Percentiles rank a stretch among this genome's conserved stretches.
Conservation (phyloP, 352 stramenopile species). For the Phytophthora pinifolia region DNA sequence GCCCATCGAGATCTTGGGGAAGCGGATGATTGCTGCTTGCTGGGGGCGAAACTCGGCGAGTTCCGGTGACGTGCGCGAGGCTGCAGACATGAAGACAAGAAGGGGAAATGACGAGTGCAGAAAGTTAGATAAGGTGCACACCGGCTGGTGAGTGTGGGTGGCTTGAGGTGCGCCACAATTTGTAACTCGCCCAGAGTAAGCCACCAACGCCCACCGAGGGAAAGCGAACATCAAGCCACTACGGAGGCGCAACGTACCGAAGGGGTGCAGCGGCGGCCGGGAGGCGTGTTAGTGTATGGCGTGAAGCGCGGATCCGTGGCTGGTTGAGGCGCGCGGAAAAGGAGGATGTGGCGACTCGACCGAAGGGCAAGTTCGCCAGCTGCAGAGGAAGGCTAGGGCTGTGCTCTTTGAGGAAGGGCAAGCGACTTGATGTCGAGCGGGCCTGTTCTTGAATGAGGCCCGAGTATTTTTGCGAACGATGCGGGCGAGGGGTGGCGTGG, state of each 20-base stretch:
- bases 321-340: conserved; percentile 9
- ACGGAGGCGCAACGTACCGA: conserved; percentile 16
- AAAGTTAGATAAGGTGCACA: neutral
- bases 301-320: conserved; percentile 1
- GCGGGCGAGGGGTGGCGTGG: conserved; percentile 8
- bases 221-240: no score
- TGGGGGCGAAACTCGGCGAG: conserved; percentile 24
- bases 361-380: conserved; percentile 7
- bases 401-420: conserved; percentile 18
- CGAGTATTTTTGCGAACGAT: conserved; percentile 29
- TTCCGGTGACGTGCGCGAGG: conserved; percentile 25
- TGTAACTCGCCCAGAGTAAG: neutral
- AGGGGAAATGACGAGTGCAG: neutral
- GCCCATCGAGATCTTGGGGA: conserved; percentile 48
- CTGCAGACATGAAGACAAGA: neutral
- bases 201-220: neutral
- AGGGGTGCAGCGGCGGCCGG: conserved; percentile 9
- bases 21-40: conserved; percentile 31
- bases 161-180: no score
- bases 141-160: neutral
- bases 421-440: conserved; percentile 23
- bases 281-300: neutral
- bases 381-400: conserved; percentile 26
- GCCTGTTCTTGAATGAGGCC: conserved; percentile 32
- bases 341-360: conserved; percentile 12